Evolutionary conservation across 2,329 filamentous ascomycete genomes (phyloP).

Genomic region (Pezicula radicicola): DNA sequence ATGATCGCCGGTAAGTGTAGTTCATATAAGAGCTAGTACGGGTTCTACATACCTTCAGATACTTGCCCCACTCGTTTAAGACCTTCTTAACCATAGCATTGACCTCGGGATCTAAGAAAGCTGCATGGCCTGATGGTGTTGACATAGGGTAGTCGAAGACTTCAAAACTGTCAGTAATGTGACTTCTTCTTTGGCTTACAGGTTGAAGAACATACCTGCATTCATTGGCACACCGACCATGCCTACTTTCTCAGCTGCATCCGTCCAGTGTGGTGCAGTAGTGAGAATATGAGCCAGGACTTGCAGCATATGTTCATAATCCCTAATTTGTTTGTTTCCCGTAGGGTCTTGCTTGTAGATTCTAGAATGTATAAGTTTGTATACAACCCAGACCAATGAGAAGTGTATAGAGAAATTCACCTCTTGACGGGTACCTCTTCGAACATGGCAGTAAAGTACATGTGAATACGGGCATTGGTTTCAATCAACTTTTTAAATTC

Average conservation of each 20-base stretch:
- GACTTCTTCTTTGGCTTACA: background rate
- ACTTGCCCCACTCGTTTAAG: constrained; percentile 56
- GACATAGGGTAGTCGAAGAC: constrained; percentile 56
- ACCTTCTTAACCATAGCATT: constrained; percentile 52
- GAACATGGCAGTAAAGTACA: constrained; percentile 68
- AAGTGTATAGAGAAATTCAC: constrained; percentile 14
- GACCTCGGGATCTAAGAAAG: constrained; percentile 53
- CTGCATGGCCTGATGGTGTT: constrained; percentile 49
- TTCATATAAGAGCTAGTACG: background rate
- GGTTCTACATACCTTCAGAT: constrained; percentile 36
- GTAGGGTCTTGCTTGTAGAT: constrained; percentile 59
- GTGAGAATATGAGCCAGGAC: constrained; percentile 60
- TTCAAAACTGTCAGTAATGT: background rate
- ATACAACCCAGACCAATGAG: background rate
- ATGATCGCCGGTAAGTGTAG: no score
- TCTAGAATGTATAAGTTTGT: background rate
- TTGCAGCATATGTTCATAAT: constrained; percentile 64
- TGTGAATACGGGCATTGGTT: constrained; percentile 57
- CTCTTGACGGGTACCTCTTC: constrained; percentile 59
- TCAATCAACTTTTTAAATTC: constrained; percentile 69
- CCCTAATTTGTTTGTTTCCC: constrained; percentile 58
- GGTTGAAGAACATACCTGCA: constrained; percentile 20
- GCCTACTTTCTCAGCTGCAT: constrained; percentile 46
- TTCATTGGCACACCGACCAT: constrained; percentile 53
- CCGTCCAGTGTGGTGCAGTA: constrained; percentile 49